Conservation (phyloP, 345 rosid species). For the Triadica sebifera region DNA sequence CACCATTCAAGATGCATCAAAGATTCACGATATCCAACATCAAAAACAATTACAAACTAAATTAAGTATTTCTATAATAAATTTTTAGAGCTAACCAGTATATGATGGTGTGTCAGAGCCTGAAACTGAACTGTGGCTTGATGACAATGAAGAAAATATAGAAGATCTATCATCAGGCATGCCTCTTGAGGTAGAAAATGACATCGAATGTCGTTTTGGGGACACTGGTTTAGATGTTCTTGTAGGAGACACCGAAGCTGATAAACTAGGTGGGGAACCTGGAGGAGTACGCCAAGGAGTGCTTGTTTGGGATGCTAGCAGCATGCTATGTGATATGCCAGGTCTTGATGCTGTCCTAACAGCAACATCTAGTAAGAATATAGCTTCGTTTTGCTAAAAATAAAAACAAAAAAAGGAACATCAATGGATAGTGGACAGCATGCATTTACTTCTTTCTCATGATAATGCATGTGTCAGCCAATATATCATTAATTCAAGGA, state of each 20-base stretch:
- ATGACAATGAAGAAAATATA: constrained; percentile 36
- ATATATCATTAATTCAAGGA: not conserved
- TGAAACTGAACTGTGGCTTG: constrained; percentile 41
- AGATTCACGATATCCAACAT: not conserved
- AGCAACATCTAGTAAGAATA: constrained; percentile 16
- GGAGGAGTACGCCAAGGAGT: constrained; percentile 85
- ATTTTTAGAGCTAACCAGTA: constrained; percentile 45
- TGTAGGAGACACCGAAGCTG: constrained; percentile 79
- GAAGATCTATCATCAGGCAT: constrained; percentile 73
- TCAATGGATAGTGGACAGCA: not conserved
- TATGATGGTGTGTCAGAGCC: constrained; percentile 58
- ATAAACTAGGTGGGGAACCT: constrained; percentile 70
- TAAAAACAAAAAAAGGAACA: not conserved
- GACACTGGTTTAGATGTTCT: constrained; percentile 71
- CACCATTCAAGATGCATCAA: not conserved
- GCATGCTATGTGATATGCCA: constrained; percentile 37
- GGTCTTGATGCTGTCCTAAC: constrained; percentile 42
- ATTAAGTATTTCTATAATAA: constrained; percentile 2
- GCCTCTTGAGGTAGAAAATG: constrained; percentile 75
- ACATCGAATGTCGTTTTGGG: constrained; percentile 72
- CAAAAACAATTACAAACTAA: constrained; percentile 1
- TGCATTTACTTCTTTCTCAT: not conserved
- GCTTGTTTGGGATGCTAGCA: constrained; percentile 58
- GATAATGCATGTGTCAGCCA: not conserved
- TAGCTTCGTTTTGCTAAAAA: constrained; percentile 12